Conservation (phyloP, 176 grass and related monocot species). For the Aegilops speltoides region DNA sequence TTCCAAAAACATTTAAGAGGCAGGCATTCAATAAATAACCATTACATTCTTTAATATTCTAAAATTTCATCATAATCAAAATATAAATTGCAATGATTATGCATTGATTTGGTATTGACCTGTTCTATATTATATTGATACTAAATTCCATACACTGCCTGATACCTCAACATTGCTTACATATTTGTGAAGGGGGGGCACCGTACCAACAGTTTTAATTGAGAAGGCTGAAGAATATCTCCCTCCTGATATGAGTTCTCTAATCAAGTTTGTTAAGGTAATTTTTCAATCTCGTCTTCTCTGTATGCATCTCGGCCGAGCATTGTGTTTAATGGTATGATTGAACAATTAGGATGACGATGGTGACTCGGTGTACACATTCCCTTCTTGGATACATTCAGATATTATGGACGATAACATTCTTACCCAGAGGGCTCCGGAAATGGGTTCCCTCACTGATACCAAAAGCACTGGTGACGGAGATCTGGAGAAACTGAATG, state of each 20-base stretch:
- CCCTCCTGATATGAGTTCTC: slow-evolving; percentile 46
- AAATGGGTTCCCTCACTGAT: slow-evolving; percentile 32
- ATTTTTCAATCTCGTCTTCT: slow-evolving; percentile 29
- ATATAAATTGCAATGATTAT: not conserved
- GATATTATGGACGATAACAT: slow-evolving; percentile 99
- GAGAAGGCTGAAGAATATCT: slow-evolving; percentile 87
- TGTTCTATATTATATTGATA: not conserved
- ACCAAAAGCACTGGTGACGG: slow-evolving; percentile 23
- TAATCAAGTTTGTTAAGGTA: slow-evolving; percentile 78
- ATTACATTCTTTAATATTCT: not conserved
- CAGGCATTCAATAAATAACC: not conserved
- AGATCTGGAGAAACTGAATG: slow-evolving; percentile 48
- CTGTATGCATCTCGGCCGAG: slow-evolving; percentile 3
- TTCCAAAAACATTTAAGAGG: not conserved
- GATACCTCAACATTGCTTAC: slow-evolving; percentile 17
- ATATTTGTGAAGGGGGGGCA: slow-evolving; percentile 55
- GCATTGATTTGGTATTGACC: slow-evolving; percentile 10
- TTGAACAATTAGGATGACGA: slow-evolving; percentile 54
- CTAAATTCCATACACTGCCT: not conserved
- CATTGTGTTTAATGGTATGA: slow-evolving; percentile 30
- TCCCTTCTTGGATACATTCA: slow-evolving; percentile 94
- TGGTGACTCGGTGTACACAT: slow-evolving; percentile 32
- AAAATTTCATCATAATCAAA: slow-evolving; percentile 19
- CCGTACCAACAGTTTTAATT: slow-evolving; percentile 69
- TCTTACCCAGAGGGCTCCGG: slow-evolving; percentile 48